Percentiles rank a stretch among this genome's conserved stretches.
phyloP scores from a whole-genome alignment of 768 basidiomycete genomes.

The Candolleomyces aberdarensis region DNA sequence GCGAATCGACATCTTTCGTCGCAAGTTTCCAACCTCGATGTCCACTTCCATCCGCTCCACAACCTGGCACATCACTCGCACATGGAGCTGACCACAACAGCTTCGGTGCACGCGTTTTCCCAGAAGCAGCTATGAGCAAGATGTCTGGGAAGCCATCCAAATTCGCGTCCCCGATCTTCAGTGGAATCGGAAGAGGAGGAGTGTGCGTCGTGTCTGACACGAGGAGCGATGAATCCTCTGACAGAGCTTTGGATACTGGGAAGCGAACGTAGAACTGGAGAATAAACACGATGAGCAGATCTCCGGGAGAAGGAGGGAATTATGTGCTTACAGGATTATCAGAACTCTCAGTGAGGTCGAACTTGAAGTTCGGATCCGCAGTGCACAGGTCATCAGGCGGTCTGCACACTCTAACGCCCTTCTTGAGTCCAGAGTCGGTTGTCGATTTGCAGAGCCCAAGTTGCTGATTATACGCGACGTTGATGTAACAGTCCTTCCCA shows the following conservation, averaged over 20 bases:
- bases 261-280: constrained; percentile 63
- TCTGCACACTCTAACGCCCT: constrained; percentile 61
- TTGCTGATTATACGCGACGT: constrained; percentile 93
- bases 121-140: constrained; percentile 50
- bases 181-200: constrained; percentile 69
- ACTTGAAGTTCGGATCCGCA: constrained; percentile 76
- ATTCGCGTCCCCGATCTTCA: constrained; percentile 87
- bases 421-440: constrained; percentile 44
- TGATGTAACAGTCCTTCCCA: constrained; percentile 76
- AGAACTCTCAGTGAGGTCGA: constrained; percentile 53
- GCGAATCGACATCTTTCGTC: constrained; percentile 51
- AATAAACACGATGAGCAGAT: background rate
- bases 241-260: constrained; percentile 59
- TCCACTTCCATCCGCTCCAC: constrained; percentile 44
- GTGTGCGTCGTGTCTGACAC: constrained; percentile 63
- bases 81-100: constrained; percentile 68
- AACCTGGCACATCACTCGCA: constrained; percentile 51
- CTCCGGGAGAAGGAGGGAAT: background rate
- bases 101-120: constrained; percentile 49
- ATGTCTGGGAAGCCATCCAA: constrained; percentile 95
- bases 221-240: constrained; percentile 54
- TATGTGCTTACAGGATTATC: constrained; percentile 47
- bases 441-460: constrained; percentile 71
- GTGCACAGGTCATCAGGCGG: constrained; percentile 78
- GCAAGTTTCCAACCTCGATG: constrained; percentile 65